Percentiles rank a stretch among this genome's conserved stretches.
phyloP scores from a whole-genome alignment of 78 protist species.

The Anaeramoeba flamelloides region DNA sequence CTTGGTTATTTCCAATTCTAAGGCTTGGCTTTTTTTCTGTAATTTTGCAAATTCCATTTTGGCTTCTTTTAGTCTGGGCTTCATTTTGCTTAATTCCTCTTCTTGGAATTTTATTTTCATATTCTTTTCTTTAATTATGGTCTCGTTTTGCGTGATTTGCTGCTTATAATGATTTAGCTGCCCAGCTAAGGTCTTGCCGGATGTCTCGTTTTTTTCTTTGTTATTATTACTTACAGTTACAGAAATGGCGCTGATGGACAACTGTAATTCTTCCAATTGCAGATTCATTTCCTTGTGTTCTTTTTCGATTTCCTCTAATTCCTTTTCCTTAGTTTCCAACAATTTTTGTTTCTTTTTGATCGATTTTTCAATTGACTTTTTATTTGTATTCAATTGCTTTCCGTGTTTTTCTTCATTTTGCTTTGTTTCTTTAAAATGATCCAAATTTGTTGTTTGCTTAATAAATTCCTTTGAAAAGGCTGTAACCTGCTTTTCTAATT shows the following conservation, averaged over 20 bases:
- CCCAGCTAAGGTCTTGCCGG: background rate
- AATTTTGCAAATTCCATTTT: conserved; percentile 1
- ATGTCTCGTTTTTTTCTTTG: background rate
- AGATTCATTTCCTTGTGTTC: background rate
- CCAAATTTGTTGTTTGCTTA: background rate
- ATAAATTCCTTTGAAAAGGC: background rate
- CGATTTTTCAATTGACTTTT: background rate
- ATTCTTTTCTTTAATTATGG: background rate
- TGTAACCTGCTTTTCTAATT: background rate
- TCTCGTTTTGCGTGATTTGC: conserved; percentile 1
- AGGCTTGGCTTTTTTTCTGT: conserved; percentile 6
- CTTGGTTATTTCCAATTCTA: background rate
- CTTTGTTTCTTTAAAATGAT: background rate
- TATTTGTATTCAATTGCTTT: background rate
- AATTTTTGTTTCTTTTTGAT: background rate
- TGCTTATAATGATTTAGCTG: background rate
- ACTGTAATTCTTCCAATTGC: background rate
- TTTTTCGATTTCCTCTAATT: background rate
- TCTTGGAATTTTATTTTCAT: background rate
- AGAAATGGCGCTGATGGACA: background rate
- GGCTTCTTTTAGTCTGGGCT: conserved; percentile 4
- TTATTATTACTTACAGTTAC: background rate
- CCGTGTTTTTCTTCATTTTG: background rate
- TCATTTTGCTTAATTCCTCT: background rate
- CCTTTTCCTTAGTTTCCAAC: background rate